These are phyloP conservation scores for Mrakiaceae sp. DNA, from an alignment of 1,284 basidiomycete species.

Conservation along the genomic window DNA sequence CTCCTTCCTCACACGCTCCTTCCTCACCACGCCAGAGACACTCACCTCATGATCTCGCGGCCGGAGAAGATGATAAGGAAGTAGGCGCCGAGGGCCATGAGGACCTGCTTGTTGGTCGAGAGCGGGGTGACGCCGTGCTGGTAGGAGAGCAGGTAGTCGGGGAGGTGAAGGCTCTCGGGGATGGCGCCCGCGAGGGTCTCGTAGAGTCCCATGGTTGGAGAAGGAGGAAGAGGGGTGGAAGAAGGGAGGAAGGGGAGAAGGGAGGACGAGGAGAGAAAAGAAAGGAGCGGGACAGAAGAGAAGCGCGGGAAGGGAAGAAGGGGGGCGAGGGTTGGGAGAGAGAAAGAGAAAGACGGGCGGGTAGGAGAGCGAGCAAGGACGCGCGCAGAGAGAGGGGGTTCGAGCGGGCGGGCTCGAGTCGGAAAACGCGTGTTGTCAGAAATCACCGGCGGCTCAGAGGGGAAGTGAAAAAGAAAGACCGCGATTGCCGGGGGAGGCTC, in stretches of 20 bases:
- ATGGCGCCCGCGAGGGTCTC: slow-evolving; percentile 42
- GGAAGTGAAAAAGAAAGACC: too few relatives aligned
- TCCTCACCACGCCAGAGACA: slow-evolving; percentile 20
- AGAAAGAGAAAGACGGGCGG: not conserved
- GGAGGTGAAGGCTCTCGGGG: slow-evolving; percentile 42
- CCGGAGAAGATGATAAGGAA: slow-evolving; percentile 80
- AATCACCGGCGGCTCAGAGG: too few relatives aligned
- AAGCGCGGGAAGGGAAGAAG: slow-evolving; percentile 1
- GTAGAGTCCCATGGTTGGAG: slow-evolving; percentile 33
- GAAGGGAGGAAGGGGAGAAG: not conserved
- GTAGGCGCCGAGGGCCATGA: slow-evolving; percentile 61
- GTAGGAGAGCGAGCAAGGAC: too few relatives aligned
- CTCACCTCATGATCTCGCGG: slow-evolving; percentile 66
- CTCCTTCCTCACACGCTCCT: not conserved
- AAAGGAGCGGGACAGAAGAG: not conserved
- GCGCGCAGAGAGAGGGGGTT: too few relatives aligned
- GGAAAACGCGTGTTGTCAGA: too few relatives aligned
- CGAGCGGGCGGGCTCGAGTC: too few relatives aligned
- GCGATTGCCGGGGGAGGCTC: too few relatives aligned
- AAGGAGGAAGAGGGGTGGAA: not conserved
- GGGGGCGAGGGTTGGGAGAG: not conserved
- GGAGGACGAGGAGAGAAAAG: slow-evolving; percentile 17
- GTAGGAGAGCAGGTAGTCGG: slow-evolving; percentile 49
- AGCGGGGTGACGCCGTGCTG: slow-evolving; percentile 63
- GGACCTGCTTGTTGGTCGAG: slow-evolving; percentile 64